Evolutionary conservation across 2,329 filamentous ascomycete species (phyloP).

Genomic region (Colletotrichum sp.): DNA sequence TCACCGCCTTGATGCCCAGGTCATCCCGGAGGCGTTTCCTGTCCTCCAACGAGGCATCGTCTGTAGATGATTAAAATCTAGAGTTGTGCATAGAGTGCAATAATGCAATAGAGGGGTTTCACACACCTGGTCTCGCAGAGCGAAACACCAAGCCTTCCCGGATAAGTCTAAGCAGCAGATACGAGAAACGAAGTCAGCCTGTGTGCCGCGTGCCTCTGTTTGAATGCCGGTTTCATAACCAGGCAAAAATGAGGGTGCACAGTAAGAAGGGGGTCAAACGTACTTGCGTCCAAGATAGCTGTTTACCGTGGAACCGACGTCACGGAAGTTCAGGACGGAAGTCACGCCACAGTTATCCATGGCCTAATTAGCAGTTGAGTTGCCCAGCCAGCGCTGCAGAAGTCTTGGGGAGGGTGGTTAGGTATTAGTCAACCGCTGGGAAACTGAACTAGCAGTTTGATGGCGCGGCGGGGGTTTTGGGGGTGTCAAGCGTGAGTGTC

Average conservation of each 20-base stretch:
- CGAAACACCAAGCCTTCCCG: constrained; percentile 71
- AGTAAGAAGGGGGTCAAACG: constrained; percentile 21
- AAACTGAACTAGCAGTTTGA: not conserved
- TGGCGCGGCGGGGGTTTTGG: not conserved
- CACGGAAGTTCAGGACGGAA: constrained; percentile 74
- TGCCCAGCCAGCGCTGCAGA: not conserved
- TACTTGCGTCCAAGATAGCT: constrained; percentile 60
- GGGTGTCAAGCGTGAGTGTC: not conserved
- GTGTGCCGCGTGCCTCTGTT: not conserved
- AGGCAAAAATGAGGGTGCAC: not conserved
- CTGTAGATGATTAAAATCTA: constrained; percentile 38
- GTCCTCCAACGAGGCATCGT: constrained; percentile 75
- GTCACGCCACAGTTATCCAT: constrained; percentile 16
- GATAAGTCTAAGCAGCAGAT: constrained; percentile 44
- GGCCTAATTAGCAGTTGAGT: not conserved
- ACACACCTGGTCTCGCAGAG: constrained; percentile 66
- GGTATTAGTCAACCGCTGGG: not conserved
- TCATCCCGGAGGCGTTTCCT: constrained; percentile 61
- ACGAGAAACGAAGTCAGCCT: not conserved
- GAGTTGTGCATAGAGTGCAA: not conserved
- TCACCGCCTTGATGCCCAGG: constrained; percentile 71
- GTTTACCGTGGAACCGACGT: constrained; percentile 75
- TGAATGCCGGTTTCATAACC: not conserved
- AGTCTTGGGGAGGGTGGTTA: not conserved
- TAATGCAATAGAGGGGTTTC: not conserved